Evolutionary conservation across 805 yeast genomes (phyloP).

Genomic region (Cyberlindnera xylosilytica): DNA sequence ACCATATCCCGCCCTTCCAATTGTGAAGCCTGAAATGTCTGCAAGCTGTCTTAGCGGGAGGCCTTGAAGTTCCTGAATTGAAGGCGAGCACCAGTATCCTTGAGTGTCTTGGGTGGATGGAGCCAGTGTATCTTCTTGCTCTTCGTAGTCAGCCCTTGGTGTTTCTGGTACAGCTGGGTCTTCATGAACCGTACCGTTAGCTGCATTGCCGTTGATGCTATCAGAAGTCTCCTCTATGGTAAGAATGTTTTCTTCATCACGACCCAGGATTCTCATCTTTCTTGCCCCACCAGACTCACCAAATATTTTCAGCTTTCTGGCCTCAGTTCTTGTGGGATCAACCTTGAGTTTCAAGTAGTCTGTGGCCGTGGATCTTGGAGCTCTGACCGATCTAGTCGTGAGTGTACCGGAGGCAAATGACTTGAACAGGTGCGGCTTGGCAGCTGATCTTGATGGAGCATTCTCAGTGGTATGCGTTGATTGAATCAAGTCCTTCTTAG

Average conservation of each 20-base stretch:
- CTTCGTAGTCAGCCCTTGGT: not conserved
- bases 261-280: conserved; percentile 27
- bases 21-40: conserved; percentile 57
- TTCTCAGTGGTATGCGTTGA: conserved; percentile 18
- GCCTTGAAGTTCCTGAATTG: conserved; percentile 45
- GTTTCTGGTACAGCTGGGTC: conserved; percentile 3
- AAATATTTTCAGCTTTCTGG: conserved; percentile 38
- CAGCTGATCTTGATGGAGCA: conserved; percentile 2
- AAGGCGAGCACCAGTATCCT: conserved; percentile 69
- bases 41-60: conserved; percentile 46
- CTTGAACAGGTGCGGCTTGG: conserved; percentile 5
- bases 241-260: conserved; percentile 11
- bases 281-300: conserved; percentile 27
- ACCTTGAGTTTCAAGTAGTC: conserved; percentile 33
- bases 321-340: conserved; percentile 41
- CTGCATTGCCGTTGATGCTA: not conserved
- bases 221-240: conserved; percentile 2
- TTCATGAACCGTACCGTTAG: not conserved
- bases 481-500: conserved; percentile 26
- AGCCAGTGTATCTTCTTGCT: conserved; percentile 6
- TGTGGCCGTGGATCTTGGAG: conserved; percentile 17
- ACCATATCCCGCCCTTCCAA: conserved; percentile 68
- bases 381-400: conserved; percentile 28
- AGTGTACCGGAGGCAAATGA: conserved; percentile 13
- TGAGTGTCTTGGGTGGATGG: conserved; percentile 28